Conservation (phyloP, 352 stramenopile genomes). For the Phytophthora pluvialis region DNA sequence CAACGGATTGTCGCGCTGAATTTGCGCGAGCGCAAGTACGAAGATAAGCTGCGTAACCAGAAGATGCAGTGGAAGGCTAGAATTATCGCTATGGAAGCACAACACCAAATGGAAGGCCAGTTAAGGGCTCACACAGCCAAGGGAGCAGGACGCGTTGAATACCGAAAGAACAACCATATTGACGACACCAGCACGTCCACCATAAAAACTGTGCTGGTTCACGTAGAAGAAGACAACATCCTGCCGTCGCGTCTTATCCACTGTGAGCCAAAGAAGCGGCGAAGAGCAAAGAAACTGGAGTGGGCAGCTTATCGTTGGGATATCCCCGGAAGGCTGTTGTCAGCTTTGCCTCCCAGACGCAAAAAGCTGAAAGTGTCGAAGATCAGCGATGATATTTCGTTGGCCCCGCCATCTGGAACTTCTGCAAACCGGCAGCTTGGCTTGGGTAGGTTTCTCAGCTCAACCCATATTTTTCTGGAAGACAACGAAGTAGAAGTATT, state of each 20-base stretch:
- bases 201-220: constrained; percentile 31
- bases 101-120: constrained; percentile 45
- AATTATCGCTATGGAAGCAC: constrained; percentile 64
- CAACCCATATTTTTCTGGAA: constrained; percentile 56
- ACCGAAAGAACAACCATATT: not conserved
- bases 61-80: constrained; percentile 54
- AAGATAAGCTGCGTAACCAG: constrained; percentile 30
- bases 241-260: constrained; percentile 51
- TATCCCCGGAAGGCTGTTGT: constrained; percentile 15
- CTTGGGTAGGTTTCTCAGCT: constrained; percentile 51
- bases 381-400: constrained; percentile 46
- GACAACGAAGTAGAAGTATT: constrained; percentile 73
- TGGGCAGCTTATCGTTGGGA: constrained; percentile 33
- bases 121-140: constrained; percentile 1
- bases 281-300: constrained; percentile 31
- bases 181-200: not conserved
- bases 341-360: constrained; percentile 14
- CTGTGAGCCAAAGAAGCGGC: constrained; percentile 31
- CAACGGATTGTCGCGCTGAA: constrained; percentile 31
- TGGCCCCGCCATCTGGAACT: constrained; percentile 39
- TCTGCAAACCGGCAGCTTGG: constrained; percentile 31
- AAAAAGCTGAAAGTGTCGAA: constrained; percentile 46
- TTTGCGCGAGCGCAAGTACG: constrained; percentile 31
- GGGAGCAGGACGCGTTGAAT: not conserved
- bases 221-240: constrained; percentile 27